Percentiles rank a stretch among this genome's conserved stretches.
Evolutionary conservation across 768 basidiomycete genomes (phyloP).

Genomic region (Boletus rubescentipes): DNA sequence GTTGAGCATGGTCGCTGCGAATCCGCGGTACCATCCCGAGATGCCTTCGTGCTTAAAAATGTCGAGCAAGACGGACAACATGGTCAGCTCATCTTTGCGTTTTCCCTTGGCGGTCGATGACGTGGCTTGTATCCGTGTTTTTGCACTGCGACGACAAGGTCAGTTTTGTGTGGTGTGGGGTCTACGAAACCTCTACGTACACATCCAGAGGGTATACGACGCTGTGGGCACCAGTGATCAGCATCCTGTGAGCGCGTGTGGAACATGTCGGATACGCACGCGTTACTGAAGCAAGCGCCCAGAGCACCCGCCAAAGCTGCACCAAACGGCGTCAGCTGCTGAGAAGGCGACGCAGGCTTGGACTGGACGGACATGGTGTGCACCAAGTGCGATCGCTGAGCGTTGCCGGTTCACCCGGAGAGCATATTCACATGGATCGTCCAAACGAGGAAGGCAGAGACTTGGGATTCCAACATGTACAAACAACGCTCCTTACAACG

Average conservation of each 20-base stretch:
- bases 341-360: constrained; percentile 54
- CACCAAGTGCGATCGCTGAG: not conserved
- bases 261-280: constrained; percentile 52
- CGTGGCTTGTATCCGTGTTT: constrained; percentile 91
- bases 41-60: constrained; percentile 84
- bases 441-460: not conserved
- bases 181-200: constrained; percentile 43
- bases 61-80: constrained; percentile 62
- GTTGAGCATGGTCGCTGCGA: constrained; percentile 95
- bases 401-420: not conserved
- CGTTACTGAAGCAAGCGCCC: constrained; percentile 90
- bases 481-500: constrained; percentile 20
- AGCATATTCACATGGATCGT: constrained; percentile 1
- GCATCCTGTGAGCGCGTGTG: constrained; percentile 5
- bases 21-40: constrained; percentile 83
- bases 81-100: constrained; percentile 49
- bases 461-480: constrained; percentile 22
- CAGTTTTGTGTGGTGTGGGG: not conserved
- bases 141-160: constrained; percentile 55
- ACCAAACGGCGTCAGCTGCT: constrained; percentile 79
- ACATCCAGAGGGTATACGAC: constrained; percentile 95
- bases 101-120: constrained; percentile 53
- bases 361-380: constrained; percentile 39
- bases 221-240: constrained; percentile 39
- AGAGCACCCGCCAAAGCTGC: constrained; percentile 91